Evolutionary conservation across 345 rosid species (phyloP).

Genomic region (Theobroma cacao): DNA sequence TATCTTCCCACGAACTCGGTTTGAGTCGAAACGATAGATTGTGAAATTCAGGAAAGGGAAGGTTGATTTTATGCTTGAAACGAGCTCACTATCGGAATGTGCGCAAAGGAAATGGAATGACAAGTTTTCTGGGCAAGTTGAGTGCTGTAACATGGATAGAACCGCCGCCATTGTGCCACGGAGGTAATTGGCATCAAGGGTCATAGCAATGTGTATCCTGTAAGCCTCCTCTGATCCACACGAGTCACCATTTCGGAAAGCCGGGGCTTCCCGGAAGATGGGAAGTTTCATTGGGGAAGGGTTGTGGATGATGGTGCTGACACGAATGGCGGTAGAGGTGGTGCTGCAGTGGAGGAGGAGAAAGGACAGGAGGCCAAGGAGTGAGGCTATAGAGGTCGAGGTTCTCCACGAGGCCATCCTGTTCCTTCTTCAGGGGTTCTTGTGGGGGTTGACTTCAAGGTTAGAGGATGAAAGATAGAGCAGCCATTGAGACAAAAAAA

Average conservation of each 20-base stretch:
- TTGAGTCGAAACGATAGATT: slow-evolving; percentile 50
- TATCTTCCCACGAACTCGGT: slow-evolving; percentile 51
- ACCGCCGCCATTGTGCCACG: slow-evolving; percentile 74
- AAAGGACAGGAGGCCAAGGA: slow-evolving; percentile 69
- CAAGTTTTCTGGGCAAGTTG: slow-evolving; percentile 56
- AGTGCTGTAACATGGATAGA: slow-evolving; percentile 55
- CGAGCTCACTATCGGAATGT: slow-evolving; percentile 36
- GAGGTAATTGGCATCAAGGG: slow-evolving; percentile 64
- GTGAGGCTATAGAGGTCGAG: slow-evolving; percentile 21
- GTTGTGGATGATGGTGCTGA: slow-evolving; percentile 29
- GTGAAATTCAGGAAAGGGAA: slow-evolving; percentile 58
- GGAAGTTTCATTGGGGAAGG: slow-evolving; percentile 39
- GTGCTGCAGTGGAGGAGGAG: slow-evolving; percentile 37
- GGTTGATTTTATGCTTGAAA: slow-evolving; percentile 44
- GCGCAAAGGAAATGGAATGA: slow-evolving; percentile 62
- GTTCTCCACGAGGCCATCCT: slow-evolving; percentile 68
- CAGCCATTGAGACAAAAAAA: background rate
- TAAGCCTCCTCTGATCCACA: slow-evolving; percentile 35
- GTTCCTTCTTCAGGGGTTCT: slow-evolving; percentile 17
- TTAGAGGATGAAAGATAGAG: background rate
- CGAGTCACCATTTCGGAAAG: slow-evolving; percentile 46
- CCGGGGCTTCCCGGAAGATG: slow-evolving; percentile 50
- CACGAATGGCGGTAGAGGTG: slow-evolving; percentile 31
- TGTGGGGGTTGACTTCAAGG: background rate
- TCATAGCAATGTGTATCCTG: slow-evolving; percentile 55